Percentiles rank a stretch among this genome's conserved stretches.
Conservation (phyloP, 192 early-diverging fungal genomes). For the Coemansia sp. region DNA sequence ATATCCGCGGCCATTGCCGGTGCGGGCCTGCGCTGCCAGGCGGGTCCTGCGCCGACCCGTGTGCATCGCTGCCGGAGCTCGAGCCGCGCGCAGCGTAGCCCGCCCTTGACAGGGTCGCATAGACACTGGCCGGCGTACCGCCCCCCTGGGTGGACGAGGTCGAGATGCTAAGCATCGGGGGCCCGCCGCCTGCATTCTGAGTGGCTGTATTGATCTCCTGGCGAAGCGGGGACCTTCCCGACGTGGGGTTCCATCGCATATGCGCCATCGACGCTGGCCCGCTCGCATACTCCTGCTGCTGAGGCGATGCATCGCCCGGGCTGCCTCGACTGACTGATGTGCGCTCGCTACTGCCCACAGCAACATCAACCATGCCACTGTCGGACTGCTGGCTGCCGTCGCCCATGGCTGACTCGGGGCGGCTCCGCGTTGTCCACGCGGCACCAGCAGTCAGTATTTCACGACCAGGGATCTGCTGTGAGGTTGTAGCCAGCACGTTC, state of each 20-base stretch:
- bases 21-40: neutral
- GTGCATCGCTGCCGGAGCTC: neutral
- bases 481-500: slow-evolving; percentile 6
- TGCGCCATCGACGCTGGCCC: slow-evolving; percentile 20
- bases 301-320: neutral
- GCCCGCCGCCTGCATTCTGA: neutral
- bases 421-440: neutral
- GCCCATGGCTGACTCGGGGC: neutral
- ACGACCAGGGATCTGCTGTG: slow-evolving; percentile 1
- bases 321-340: slow-evolving; percentile 2
- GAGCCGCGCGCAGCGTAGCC: slow-evolving; percentile 5
- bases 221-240: slow-evolving; percentile 30
- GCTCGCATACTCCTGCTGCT: slow-evolving; percentile 19
- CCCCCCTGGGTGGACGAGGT: neutral
- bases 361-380: neutral
- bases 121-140: slow-evolving; percentile 1
- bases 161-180: neutral
- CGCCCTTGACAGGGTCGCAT: slow-evolving; percentile 30
- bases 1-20: slow-evolving; percentile 16
- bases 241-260: slow-evolving; percentile 37
- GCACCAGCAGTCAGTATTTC: neutral
- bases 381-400: neutral
- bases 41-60: slow-evolving; percentile 1
- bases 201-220: slow-evolving; percentile 11
- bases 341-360: neutral